Percentiles rank a stretch among this genome's conserved stretches.
Evolutionary conservation across 139 green algal genomes (phyloP).

Genomic region (Picochlorum sp.): DNA sequence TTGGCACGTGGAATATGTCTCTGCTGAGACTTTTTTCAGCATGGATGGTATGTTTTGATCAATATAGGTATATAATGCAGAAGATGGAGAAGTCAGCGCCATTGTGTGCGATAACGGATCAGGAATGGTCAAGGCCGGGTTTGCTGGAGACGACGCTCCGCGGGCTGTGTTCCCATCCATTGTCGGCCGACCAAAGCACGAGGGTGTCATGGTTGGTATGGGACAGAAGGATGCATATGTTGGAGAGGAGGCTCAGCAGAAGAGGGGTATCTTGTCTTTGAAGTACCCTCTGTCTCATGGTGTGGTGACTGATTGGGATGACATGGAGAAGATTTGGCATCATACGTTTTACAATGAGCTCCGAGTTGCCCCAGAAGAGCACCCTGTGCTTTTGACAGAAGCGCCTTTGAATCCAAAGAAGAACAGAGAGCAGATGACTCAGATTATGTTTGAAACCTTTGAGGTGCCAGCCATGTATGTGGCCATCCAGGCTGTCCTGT

Average conservation of each 20-base stretch:
- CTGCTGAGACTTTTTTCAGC: not conserved
- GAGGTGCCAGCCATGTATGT: slow-evolving; percentile 95
- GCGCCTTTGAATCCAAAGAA: slow-evolving; percentile 95
- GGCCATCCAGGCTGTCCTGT: slow-evolving; percentile 95
- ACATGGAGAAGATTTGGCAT: slow-evolving; percentile 99
- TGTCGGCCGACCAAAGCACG: slow-evolving; percentile 89
- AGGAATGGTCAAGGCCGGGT: slow-evolving; percentile 94
- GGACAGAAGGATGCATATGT: slow-evolving; percentile 96
- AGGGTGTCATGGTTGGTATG: slow-evolving; percentile 91
- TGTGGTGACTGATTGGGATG: slow-evolving; percentile 98
- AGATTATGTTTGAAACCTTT: slow-evolving; percentile 99
- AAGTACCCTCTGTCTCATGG: slow-evolving; percentile 98
- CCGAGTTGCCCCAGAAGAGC: slow-evolving; percentile 95
- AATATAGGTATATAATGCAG: slow-evolving; percentile 29
- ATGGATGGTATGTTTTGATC: not conserved
- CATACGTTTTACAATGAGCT: slow-evolving; percentile 99
- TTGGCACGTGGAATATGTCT: not conserved
- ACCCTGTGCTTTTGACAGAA: slow-evolving; percentile 98
- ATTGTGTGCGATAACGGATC: slow-evolving; percentile 98
- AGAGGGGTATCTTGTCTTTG: slow-evolving; percentile 93
- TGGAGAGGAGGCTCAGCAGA: slow-evolving; percentile 95
- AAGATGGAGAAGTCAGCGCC: slow-evolving; percentile 83
- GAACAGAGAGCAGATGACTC: slow-evolving; percentile 59
- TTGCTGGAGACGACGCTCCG: slow-evolving; percentile 94
- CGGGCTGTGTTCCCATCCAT: slow-evolving; percentile 94